Base-by-base conservation (phyloP, 331 rosid genomes). In the Quercus tomentella region DNA sequence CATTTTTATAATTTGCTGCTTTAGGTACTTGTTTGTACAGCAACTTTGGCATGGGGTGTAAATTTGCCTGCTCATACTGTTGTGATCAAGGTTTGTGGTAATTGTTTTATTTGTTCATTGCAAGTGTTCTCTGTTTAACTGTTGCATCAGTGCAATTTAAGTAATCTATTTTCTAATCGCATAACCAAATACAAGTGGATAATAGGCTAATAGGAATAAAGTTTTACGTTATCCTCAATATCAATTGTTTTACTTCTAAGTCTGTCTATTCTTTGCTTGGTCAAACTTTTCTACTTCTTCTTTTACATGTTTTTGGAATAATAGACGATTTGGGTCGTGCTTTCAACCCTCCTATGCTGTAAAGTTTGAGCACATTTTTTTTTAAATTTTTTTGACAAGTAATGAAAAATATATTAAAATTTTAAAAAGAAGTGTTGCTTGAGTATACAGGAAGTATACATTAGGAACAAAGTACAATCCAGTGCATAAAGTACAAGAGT, bases 21-120 rank as follows among this genome's bases (percentile, higher is more conserved):
- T 74, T 77, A 94, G 98, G 97, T 92, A 54, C 98, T 95, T 82
- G 98, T 95, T 77, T 95, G 97, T 84, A 95, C 98, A 17, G 98
- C 97, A 84, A 95, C 97, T 57, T 80, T 95, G 91, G 98, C 98
- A 70, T 95, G 98, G 98, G 98, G 98, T 73, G 98, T 95, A 80
- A 95, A 95, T 87, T 91, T 95, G 63, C 97, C 98, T 28, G 98
- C 98, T 81, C 98, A 95, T 87, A 95, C 98, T 12, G 98, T 95
- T 85, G 96, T 95, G 82, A 92, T 95, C 75, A 95, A 95, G 98
- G 98, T 94, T 81, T 86, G 92, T 74, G 25, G 30, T 16, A 49
- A 30, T 7, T 70, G 25, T 28, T 71, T 25, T 41, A 54, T 9
- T 58, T 23, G 37, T 26, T n/a, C 43, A 37, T 28, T 7, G 4